These are phyloP conservation scores for Collariella sp. DNA, from an alignment of 495 filamentous ascomycete genomes.

Conservation along the genomic window DNA sequence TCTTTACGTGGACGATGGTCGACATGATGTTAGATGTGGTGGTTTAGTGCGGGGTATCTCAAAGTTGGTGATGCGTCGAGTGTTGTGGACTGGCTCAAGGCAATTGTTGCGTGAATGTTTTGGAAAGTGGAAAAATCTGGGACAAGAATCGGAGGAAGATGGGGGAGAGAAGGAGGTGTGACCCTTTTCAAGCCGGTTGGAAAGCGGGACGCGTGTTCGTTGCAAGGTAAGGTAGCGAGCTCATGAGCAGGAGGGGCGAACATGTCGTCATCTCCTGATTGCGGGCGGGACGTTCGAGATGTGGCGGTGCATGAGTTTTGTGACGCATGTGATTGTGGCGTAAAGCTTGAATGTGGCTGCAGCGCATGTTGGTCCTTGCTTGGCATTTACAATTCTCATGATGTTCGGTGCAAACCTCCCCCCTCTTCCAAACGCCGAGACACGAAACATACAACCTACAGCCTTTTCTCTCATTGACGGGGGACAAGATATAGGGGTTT, in stretches of 20 bases:
- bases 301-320: not conserved
- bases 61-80: too few relatives aligned
- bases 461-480: too few relatives aligned
- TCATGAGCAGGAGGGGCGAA: not conserved
- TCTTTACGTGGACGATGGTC: constrained; percentile 52
- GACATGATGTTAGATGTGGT: constrained; percentile 16
- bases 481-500: too few relatives aligned
- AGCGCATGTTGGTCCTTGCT: not conserved
- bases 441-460: too few relatives aligned
- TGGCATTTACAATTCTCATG: too few relatives aligned
- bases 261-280: constrained; percentile 27
- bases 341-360: not conserved
- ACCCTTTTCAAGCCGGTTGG: not conserved
- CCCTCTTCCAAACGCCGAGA: too few relatives aligned
- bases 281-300: constrained; percentile 5
- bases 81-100: too few relatives aligned
- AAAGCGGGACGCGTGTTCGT: constrained; percentile 9
- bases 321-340: not conserved
- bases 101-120: not conserved
- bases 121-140: too few relatives aligned
- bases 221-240: constrained; percentile 3
- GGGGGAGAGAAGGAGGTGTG: not conserved
- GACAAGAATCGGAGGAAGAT: not conserved
- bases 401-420: too few relatives aligned
- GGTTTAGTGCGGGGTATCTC: constrained; percentile 2